Evolutionary conservation across 2,329 filamentous ascomycete species (phyloP), one percentile per base, ranked within the genome.

Genomic region (Aschersonia sp.): DNA sequence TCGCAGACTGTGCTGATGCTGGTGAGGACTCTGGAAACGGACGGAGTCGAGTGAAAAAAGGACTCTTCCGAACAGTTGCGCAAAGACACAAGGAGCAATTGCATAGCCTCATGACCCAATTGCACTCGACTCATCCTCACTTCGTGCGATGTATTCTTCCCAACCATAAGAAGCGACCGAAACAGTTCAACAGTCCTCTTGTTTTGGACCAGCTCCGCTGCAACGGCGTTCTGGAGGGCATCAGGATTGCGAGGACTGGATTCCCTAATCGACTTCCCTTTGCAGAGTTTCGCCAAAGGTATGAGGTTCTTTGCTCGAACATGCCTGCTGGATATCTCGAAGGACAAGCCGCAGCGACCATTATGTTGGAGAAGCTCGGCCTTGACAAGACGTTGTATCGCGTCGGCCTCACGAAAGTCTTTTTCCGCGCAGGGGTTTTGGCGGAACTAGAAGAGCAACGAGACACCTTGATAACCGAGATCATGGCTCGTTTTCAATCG

Each of bases 161-260:
- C 4, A 98, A 98, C 60, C 92, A 98, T 71, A 96, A 95, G 67
- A 98, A 98, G 67, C 78, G 83, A 30, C 87, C 92, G 0, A 98
- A 98, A 65, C 85, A 89, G 60, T 87, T 97, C 64, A 86, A 85
- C 59, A 87, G 86, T 4, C 79, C 88, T 2, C 77, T 98, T n/a
- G 94, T 98, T 2, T 75, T 98, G 5, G 92, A 98, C 58, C 94
- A 98, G 63, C 71, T 98, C n/a, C 81, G 92, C 46, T 98, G 92
- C 68, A 98, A 98, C 62, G 92, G 92, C 84, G 92, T 98, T 3
- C 73, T 98, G n/a, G 92, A 98, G 67, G 92, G 92, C 52, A 98
- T 98, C 59, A 80, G 92, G 51, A 98, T 98, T 63, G 92, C 92
- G 30, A 81, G 92, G 43, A 98, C 94, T 5, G 92, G 92, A 30